phyloP scores from a whole-genome alignment of 805 yeast genomes.

The Kodamaea nitidulidarum region DNA sequence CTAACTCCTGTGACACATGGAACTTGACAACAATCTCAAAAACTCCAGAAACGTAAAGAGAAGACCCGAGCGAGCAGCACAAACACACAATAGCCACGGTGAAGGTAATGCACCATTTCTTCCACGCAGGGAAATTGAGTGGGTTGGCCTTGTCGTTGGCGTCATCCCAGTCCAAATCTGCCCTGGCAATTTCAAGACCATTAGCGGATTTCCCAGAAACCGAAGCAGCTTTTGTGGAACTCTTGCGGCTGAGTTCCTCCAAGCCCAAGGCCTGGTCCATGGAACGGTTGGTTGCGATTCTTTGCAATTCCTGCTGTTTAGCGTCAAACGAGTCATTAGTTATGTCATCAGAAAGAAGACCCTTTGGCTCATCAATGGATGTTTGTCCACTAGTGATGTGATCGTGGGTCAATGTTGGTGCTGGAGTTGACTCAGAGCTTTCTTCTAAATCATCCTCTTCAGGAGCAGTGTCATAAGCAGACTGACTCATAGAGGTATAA shows the following conservation, averaged over 20 bases:
- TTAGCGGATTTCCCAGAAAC: neutral
- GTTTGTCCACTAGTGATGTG: slow-evolving; percentile 1
- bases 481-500: slow-evolving; percentile 20
- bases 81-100: slow-evolving; percentile 61
- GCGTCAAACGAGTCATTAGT: slow-evolving; percentile 11
- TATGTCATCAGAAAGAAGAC: neutral
- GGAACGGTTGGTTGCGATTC: slow-evolving; percentile 17
- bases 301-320: slow-evolving; percentile 16
- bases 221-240: neutral
- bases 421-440: neutral
- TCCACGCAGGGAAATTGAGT: slow-evolving; percentile 60
- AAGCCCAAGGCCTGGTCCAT: slow-evolving; percentile 16
- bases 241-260: slow-evolving; percentile 11
- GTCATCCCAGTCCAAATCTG: slow-evolving; percentile 52
- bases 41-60: slow-evolving; percentile 64
- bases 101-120: slow-evolving; percentile 64
- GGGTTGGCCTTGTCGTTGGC: slow-evolving; percentile 64
- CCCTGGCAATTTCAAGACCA: neutral
- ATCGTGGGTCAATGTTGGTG: neutral
- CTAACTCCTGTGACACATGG: slow-evolving; percentile 56
- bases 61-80: slow-evolving; percentile 71
- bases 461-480: slow-evolving; percentile 33
- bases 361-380: slow-evolving; percentile 2
- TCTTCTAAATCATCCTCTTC: slow-evolving; percentile 11
- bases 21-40: slow-evolving; percentile 48